These are phyloP conservation scores for Alternaria rosae DNA, from an alignment of 2,329 filamentous ascomycete species.

Conservation along the genomic window DNA sequence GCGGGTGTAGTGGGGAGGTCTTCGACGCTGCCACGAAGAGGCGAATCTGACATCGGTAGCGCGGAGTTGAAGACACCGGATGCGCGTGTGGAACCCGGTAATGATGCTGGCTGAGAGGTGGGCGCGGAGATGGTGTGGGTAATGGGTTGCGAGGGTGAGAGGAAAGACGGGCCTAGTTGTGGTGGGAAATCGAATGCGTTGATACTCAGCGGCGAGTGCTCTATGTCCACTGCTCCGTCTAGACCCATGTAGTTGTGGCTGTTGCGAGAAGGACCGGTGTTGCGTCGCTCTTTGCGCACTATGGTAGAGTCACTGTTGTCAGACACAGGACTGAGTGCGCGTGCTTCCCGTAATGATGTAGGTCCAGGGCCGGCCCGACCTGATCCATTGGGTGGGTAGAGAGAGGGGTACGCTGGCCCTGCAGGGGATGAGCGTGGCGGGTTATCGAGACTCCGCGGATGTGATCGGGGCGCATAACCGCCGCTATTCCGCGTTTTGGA, in stretches of 20 bases:
- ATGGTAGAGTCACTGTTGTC: slow-evolving; percentile 41
- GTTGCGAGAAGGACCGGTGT: slow-evolving; percentile 28
- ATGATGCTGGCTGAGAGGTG: slow-evolving; percentile 30
- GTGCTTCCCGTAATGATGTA: slow-evolving; percentile 31
- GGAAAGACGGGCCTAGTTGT: slow-evolving; percentile 39
- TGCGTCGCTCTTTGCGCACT: slow-evolving; percentile 31
- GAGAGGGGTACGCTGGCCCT: slow-evolving; percentile 31
- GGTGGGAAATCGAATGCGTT: slow-evolving; percentile 35
- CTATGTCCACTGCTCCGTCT: slow-evolving; percentile 39
- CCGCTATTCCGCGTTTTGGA: slow-evolving; percentile 66
- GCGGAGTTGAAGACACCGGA: slow-evolving; percentile 88
- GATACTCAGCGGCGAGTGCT: slow-evolving; percentile 22
- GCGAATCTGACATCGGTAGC: slow-evolving; percentile 75
- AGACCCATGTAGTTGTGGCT: slow-evolving; percentile 33
- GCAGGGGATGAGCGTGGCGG: slow-evolving; percentile 40
- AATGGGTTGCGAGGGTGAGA: slow-evolving; percentile 29
- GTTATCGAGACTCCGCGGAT: slow-evolving; percentile 36
- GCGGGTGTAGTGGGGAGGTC: slow-evolving; percentile 46
- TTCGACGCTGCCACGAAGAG: slow-evolving; percentile 31
- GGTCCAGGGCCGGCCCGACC: slow-evolving; percentile 27
- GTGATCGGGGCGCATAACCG: slow-evolving; percentile 59
- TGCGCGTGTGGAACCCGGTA: slow-evolving; percentile 58
- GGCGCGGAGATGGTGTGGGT: slow-evolving; percentile 28
- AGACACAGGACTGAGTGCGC: slow-evolving; percentile 35
- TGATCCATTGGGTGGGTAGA: slow-evolving; percentile 26